A percentile compares a stretch with the other conserved stretches of the same genome.
Conservation (phyloP, 164 flowering plant genomes). For the Kalanchoe fedtschenkoi region DNA sequence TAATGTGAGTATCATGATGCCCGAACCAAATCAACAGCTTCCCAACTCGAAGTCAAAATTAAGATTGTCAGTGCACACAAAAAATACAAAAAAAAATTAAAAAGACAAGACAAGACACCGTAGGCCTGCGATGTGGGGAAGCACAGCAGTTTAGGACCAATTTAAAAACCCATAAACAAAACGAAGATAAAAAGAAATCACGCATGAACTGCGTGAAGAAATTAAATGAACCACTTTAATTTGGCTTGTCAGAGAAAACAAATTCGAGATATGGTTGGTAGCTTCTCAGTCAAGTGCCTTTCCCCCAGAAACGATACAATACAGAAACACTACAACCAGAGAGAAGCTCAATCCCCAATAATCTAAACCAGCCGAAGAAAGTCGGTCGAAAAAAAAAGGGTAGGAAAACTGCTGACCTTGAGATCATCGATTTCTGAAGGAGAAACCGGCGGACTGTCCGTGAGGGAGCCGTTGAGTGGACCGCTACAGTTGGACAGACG, state of each 20-base stretch:
- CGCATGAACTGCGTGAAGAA: neutral
- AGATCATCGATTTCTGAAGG: slow-evolving; percentile 76
- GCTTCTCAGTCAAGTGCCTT: no score
- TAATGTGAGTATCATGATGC: neutral
- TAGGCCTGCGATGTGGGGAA: no score
- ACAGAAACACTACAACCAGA: neutral
- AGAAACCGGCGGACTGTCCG: slow-evolving; percentile 87
- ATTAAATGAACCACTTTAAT: neutral
- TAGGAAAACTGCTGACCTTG: slow-evolving; percentile 39
- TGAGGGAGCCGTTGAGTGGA: slow-evolving; percentile 60
- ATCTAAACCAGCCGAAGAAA: neutral
- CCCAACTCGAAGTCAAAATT: neutral
- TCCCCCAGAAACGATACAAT: neutral
- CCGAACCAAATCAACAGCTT: neutral
- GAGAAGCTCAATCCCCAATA: no score
- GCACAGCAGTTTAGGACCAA: neutral
- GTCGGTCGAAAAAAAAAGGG: neutral
- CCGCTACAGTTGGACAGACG: slow-evolving; percentile 94
- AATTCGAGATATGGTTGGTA: neutral
- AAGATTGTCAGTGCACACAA: neutral
- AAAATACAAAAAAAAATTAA: no score
- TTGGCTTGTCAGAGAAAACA: neutral
- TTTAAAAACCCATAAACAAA: neutral
- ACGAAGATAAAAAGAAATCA: neutral
- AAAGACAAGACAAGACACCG: neutral